Evolutionary conservation across 2,329 filamentous ascomycete species (phyloP), one percentile per base, ranked within the genome.

Genomic region (Fusarium euwallaceae): DNA sequence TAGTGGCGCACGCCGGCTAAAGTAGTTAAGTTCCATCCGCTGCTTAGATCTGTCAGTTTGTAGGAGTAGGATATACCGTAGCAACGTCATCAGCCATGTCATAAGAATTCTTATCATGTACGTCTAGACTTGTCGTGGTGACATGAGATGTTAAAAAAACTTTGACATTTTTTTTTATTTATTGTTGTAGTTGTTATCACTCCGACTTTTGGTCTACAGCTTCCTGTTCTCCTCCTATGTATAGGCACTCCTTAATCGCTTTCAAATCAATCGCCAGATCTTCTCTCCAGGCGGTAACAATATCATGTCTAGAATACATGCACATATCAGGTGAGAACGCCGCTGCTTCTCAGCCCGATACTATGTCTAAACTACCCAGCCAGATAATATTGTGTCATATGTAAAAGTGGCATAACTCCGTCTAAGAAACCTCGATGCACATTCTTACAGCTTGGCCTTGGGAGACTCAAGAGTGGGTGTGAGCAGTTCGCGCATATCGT

Each of bases 1-100:
- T 99, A 82, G 97, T 99, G 20, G 95, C 97, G 79, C 96, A 98
- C 85, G 91, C 94, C 73, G 95, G 96, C 66, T 98, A 88, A 53
- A 80, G 36, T 11, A 22, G 20, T 22, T 22, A 22, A 17, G 48
- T 43, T 27, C 22, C n/a, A 53, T 29, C 36, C 39, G 14, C 34
- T 53, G 27, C 55, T 78, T 78, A 64, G 65, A 75, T 78, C 66
- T 67, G 43, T 64, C 36, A 41, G 37, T 56, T 55, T 69, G 66
- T 70, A 74, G 62, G 64, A 71, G 39, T 78, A 76, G 69, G 60
- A 74, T 72, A 75, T 69, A 41, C 36, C 27, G 45, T 29, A 37
- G 66, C 62, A 60, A 59, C 59, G 60, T 39, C 32, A 58, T 36
- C 41, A 58, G 51, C 63, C 58, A 48, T 61, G 39, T 39, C 45